Evolutionary conservation across 306 rosid species (phyloP), one percentile per base, ranked within the genome.

Genomic region (Vigna trinervia): DNA sequence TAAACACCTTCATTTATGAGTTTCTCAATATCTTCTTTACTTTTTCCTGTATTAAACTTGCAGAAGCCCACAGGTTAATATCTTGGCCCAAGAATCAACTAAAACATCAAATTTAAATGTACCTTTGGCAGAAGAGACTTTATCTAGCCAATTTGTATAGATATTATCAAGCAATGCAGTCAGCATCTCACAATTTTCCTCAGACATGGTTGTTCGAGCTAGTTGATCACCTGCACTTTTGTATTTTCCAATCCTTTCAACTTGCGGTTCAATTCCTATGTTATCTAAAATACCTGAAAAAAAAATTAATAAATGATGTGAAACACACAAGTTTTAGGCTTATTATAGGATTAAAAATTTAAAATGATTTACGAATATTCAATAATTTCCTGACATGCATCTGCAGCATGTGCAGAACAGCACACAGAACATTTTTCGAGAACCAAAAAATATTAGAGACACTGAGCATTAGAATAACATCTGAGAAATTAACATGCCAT

Each of bases 211-310:
- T 63, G 78, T 92, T 71, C 96, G 86, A 10, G 87, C 85, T 69
- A 95, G 91, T 74, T 89, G 97, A 91, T 95, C 99, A 36, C 93
- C 97, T 6, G 97, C 97, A 88, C 94, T 90, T 87, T 95, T 92
- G 84, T 95, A 92, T 77, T 95, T 92, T 60, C 99, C 99, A 72
- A 95, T 90, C 89, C 93, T 90, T 81, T 89, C 92, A 74, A 95
- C 91, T 79, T 92, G 96, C 69, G 97, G 97, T 81, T 89, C 97
- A 77, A 95, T 70, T 75, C 99, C 97, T 43, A 88, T 75, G 62
- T 90, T 90, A 43, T 95, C 97, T 74, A 95, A 85, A 82, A 90
- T 86, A 74, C 99, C 97, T 95, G 79, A 63, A 84, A 86, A 70
- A 26, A 2, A 8, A 8, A 74, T 82, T 43, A 13, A 50, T 8